Evolutionary conservation across 2,329 filamentous ascomycete species (phyloP), one percentile per base, ranked within the genome.

Genomic region (Trichoderma semiorbis): DNA sequence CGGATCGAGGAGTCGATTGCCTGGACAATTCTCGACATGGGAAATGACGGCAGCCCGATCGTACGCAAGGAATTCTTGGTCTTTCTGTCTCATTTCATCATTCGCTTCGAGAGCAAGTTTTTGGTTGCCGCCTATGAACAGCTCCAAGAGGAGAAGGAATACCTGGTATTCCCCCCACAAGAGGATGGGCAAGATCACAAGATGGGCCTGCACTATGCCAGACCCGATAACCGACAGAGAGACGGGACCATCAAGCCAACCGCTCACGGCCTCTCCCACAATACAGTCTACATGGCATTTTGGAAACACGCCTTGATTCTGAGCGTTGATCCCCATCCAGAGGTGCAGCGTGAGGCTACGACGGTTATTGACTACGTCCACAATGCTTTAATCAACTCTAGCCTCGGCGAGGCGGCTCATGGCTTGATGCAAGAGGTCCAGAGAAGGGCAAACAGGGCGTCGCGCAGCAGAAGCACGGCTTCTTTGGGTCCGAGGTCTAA

Each of bases 241-340:
- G 87, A 91, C 73, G 89, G 88, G 4, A 85, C 83, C 6, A 88
- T 90, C 79, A 89, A 88, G 77, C 82, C 85, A 30, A 78, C 84
- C 3, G 85, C 87, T 3, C 86, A 89, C 58, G 88, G 89, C 1
- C 81, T 93, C 12, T 94, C 95, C 14, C 91, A 93, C 74, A 96
- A 97, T 78, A 97, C 94, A 0, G 93, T 97, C 21, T 98, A 97
- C 80, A 92, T 95, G 34, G 93, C 95, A 1, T 92, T 97, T 74
- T 99, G 96, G 96, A 96, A 97, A 80, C 93, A 98, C 77, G 87
- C 97, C 57, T 85, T 98, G 72, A 93, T 97, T 74, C 87, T 98
- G 80, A 95, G 94, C 58, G 93, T 97, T 21, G 96, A 99, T 78
- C 95, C 96, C 53, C 95, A 98, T 78, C 94, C 95, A 1, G 95